Percentiles rank a stretch among this genome's conserved stretches.
Conservation (phyloP, 352 stramenopile genomes). For the Ophiocytium majus region DNA sequence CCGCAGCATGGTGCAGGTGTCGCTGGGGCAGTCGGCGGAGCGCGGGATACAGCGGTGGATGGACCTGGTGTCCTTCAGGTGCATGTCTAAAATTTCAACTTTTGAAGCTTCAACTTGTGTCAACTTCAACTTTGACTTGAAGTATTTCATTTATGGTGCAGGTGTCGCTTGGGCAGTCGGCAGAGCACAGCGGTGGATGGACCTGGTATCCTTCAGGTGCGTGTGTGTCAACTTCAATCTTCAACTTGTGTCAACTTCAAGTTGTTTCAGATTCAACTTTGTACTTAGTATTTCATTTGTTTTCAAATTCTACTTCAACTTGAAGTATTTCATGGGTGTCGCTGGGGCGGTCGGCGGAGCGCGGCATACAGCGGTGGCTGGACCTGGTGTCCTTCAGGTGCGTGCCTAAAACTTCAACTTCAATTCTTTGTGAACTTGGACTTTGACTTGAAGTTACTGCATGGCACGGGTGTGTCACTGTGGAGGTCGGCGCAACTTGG, state of each 20-base stretch:
- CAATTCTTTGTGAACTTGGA: background rate
- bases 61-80: background rate
- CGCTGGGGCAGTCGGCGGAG: background rate
- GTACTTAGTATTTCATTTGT: background rate
- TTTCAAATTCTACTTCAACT: no score
- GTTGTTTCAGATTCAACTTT: background rate
- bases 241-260: background rate
- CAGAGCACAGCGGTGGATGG: background rate
- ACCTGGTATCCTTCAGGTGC: background rate
- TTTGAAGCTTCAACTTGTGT: background rate
- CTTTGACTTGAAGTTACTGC: background rate
- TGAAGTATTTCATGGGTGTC: no score
- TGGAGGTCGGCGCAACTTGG: background rate
- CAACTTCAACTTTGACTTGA: background rate
- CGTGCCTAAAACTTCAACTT: background rate
- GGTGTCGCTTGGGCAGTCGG: background rate
- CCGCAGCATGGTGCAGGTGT: no score
- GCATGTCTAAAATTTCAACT: background rate
- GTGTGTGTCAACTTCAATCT: no score
- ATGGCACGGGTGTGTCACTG: background rate
- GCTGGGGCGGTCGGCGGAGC: no score
- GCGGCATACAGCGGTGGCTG: background rate
- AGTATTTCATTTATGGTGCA: background rate
- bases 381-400: background rate
- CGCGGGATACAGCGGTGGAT: background rate